These are phyloP conservation scores for Guyanaporus albipodus DNA, from an alignment of 768 basidiomycete genomes.

Conservation along the genomic window DNA sequence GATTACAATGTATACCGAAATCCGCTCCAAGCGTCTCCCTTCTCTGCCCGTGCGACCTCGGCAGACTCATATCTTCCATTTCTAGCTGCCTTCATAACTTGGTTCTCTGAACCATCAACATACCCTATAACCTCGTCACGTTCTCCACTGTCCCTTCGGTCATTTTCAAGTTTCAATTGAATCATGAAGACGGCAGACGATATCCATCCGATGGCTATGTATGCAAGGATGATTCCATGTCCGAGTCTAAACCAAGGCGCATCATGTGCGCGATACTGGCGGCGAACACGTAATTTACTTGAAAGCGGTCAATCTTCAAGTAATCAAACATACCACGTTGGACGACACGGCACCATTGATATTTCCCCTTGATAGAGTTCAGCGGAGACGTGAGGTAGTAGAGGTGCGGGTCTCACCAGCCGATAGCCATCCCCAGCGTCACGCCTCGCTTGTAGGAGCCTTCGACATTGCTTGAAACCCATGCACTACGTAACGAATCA, in stretches of 20 bases:
- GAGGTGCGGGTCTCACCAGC: conserved; percentile 33
- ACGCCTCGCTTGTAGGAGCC: conserved; percentile 72
- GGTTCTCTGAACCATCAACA: conserved; percentile 42
- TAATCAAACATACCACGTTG: conserved; percentile 51
- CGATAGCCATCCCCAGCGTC: conserved; percentile 67
- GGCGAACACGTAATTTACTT: background rate
- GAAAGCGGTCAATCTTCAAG: background rate
- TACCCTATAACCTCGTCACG: conserved; percentile 60
- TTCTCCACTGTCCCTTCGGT: conserved; percentile 58
- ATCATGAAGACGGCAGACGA: conserved; percentile 46
- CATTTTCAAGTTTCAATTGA: conserved; percentile 56
- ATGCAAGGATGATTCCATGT: conserved; percentile 64
- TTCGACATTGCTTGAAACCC: conserved; percentile 70
- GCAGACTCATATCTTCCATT: conserved; percentile 56
- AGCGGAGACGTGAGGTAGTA: conserved; percentile 17
- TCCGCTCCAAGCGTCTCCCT: conserved; percentile 76
- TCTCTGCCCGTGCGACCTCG: conserved; percentile 52
- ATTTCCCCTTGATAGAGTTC: conserved; percentile 43
- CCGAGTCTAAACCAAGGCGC: conserved; percentile 67
- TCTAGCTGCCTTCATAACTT: conserved; percentile 20
- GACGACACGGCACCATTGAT: conserved; percentile 66
- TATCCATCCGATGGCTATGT: conserved; percentile 63
- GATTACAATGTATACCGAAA: conserved; percentile 62
- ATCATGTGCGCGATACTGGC: conserved; percentile 60
- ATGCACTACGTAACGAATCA: conserved; percentile 42